Conservation (phyloP, 345 rosid genomes). For the Salix purpurea region DNA sequence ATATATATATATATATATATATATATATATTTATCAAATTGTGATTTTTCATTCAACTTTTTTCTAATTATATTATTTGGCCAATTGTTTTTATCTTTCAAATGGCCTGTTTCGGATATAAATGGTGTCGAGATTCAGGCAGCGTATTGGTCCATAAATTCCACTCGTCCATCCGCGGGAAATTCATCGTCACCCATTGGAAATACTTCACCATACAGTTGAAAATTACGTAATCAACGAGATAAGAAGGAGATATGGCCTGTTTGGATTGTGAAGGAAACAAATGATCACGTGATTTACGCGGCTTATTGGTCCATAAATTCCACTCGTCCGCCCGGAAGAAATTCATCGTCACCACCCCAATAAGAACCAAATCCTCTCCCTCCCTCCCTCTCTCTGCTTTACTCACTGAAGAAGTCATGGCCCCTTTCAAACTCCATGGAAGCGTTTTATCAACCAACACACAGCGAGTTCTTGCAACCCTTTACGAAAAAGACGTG, state of each 20-base stretch:
- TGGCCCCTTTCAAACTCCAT: slow-evolving; percentile 46
- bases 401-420: background rate
- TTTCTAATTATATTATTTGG: no score
- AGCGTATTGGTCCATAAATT: background rate
- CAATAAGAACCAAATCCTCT: background rate
- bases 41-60: no score
- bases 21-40: no score
- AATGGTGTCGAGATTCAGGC: no score
- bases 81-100: no score
- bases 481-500: slow-evolving; percentile 59
- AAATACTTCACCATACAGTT: no score
- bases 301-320: background rate
- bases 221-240: no score
- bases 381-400: background rate
- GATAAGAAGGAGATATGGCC: no score
- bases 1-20: no score
- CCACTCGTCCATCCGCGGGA: background rate
- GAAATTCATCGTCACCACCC: background rate
- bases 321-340: background rate
- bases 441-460: slow-evolving; percentile 45
- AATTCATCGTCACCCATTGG: background rate
- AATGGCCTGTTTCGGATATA: no score
- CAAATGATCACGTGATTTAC: no score
- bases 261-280: no score
- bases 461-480: slow-evolving; percentile 40